phyloP scores from a whole-genome alignment of 176 grass and related monocot genomes.

The Oryza longistaminata region DNA sequence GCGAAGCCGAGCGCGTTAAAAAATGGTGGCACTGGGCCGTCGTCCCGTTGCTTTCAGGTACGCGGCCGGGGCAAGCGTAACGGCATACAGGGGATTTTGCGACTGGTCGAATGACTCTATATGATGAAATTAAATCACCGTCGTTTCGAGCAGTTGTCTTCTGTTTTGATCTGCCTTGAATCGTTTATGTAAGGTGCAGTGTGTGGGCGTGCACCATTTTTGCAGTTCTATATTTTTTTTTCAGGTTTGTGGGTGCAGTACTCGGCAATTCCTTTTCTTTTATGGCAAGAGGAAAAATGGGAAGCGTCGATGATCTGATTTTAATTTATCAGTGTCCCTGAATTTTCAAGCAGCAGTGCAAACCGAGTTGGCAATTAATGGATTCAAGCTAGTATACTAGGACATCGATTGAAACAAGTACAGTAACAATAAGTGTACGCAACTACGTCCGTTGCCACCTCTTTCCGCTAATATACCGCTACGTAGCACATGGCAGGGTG shows the following conservation, averaged over 20 bases:
- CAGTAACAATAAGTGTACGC: no score
- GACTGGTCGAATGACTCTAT: no score
- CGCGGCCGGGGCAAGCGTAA: not conserved
- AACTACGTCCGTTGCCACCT: constrained; percentile 12
- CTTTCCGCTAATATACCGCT: not conserved
- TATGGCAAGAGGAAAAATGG: no score
- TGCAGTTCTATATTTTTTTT: no score
- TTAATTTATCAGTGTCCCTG: not conserved
- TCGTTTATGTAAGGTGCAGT: no score
- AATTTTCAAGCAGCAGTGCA: not conserved
- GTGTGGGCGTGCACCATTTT: no score
- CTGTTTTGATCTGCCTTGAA: not conserved
- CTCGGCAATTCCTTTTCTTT: no score
- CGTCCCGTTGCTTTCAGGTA: constrained; percentile 20
- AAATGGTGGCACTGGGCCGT: not conserved
- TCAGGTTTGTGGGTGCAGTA: not conserved
- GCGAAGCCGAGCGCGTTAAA: not conserved
- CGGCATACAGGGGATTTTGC: not conserved
- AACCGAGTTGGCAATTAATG: not conserved
- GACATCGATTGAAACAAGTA: not conserved
- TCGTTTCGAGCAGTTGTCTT: not conserved
- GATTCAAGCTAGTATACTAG: not conserved
- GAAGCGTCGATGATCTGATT: no score
- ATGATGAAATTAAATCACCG: no score
- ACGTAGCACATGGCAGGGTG: constrained; percentile 1